Conservation (phyloP, 1,284 basidiomycete species). For the Cutaneotrichosporon cutaneum region DNA sequence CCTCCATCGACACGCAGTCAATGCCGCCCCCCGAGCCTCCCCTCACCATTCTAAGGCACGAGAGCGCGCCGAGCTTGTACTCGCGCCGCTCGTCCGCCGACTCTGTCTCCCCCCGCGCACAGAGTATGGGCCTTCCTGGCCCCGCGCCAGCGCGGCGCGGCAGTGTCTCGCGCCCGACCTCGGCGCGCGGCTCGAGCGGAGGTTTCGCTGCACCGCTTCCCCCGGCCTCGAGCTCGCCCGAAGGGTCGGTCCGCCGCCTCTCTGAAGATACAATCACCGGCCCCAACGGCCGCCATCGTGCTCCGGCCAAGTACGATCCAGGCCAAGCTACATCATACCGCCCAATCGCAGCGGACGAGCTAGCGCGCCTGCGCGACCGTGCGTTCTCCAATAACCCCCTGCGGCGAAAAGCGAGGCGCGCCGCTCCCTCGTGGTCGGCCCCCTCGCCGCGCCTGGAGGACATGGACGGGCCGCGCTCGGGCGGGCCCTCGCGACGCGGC, state of each 20-base stretch:
- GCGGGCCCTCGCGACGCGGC: constrained; percentile 17
- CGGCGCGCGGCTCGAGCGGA: constrained; percentile 6
- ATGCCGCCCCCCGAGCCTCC: constrained; percentile 39
- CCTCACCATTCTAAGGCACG: neutral
- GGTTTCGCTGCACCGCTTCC: neutral
- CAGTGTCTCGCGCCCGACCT: constrained; percentile 24
- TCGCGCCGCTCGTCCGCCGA: constrained; percentile 40
- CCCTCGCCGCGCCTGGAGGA: constrained; percentile 28
- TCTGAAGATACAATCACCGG: constrained; percentile 19
- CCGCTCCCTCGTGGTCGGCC: constrained; percentile 43
- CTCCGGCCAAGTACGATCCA: constrained; percentile 30
- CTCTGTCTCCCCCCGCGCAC: constrained; percentile 42
- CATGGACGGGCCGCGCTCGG: constrained; percentile 9
- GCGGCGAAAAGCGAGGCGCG: constrained; percentile 13
- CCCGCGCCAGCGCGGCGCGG: constrained; percentile 3
- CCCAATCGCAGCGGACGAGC: constrained; percentile 39
- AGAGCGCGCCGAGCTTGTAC: neutral
- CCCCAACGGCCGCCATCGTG: neutral
- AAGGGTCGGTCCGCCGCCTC: constrained; percentile 21
- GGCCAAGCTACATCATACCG: constrained; percentile 24
- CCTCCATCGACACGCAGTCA: constrained; percentile 19
- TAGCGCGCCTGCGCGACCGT: constrained; percentile 25
- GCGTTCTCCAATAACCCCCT: constrained; percentile 41
- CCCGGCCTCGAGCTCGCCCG: constrained; percentile 23
- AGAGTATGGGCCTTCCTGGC: constrained; percentile 26